Conservation (phyloP, 2,329 filamentous ascomycete genomes). For the Venturia oleaginea region DNA sequence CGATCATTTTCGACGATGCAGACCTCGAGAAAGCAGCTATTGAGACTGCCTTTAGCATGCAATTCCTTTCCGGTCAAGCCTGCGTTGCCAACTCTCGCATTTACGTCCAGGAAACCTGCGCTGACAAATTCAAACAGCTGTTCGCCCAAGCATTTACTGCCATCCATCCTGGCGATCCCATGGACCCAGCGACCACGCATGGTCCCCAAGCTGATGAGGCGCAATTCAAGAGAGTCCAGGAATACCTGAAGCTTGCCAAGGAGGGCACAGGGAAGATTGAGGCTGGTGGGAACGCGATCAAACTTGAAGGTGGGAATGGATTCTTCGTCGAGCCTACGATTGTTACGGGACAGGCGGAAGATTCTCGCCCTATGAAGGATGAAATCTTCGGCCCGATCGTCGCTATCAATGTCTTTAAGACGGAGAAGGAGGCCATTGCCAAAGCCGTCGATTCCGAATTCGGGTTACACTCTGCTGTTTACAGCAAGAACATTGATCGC, state of each 20-base stretch:
- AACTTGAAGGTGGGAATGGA: slow-evolving; percentile 24
- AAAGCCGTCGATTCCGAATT: slow-evolving; percentile 26
- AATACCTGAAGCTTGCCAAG: slow-evolving; percentile 32
- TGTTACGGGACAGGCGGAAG: slow-evolving; percentile 23
- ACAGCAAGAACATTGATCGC: slow-evolving; percentile 21
- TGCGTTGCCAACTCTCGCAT: slow-evolving; percentile 52
- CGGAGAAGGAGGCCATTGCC: slow-evolving; percentile 25
- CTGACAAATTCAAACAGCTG: slow-evolving; percentile 35
- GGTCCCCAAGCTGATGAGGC: slow-evolving; percentile 44
- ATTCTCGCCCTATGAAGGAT: slow-evolving; percentile 22
- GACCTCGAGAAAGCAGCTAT: slow-evolving; percentile 24
- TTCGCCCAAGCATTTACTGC: slow-evolving; percentile 28
- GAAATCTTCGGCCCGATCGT: slow-evolving; percentile 28
- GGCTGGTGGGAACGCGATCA: slow-evolving; percentile 23
- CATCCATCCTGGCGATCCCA: slow-evolving; percentile 22
- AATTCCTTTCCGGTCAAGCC: slow-evolving; percentile 48
- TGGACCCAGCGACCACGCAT: slow-evolving; percentile 21
- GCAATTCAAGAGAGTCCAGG: slow-evolving; percentile 40
- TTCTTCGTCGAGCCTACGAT: slow-evolving; percentile 26
- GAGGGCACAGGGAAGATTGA: slow-evolving; percentile 22
- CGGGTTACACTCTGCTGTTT: slow-evolving; percentile 19
- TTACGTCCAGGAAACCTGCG: slow-evolving; percentile 47
- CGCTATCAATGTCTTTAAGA: slow-evolving; percentile 25
- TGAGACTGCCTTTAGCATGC: slow-evolving; percentile 39
- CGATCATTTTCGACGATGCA: slow-evolving; percentile 25